Base-by-base conservation (phyloP, 108 stramenopile species). In the Skeletonema costatum region DNA sequence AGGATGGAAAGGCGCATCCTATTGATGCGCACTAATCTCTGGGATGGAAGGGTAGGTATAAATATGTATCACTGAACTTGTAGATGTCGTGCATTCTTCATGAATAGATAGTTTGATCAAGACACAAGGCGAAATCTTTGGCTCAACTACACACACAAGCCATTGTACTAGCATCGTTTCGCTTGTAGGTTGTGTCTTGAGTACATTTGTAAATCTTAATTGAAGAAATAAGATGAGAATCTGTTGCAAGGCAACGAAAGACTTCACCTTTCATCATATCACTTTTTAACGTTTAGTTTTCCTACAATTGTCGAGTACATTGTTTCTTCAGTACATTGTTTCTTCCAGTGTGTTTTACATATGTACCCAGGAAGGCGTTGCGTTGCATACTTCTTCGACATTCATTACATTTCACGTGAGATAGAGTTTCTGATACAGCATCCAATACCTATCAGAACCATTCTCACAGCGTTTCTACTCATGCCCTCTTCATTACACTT, bases 1-100 rank as follows among this genome's bases (percentile, higher is more conserved):
- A 81, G 69, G 83, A 73, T 56, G 86, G 86, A 6, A 73, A 53
- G 66, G 72, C 84, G 7, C 76, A 77, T 41, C 44, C 30, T 58
- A 64, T 62, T 17, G 42, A 62, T 13, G 58, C 30, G 13, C 19
- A 69, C 8, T 53, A 80, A 63, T 21, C 58, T 51, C 42, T 68
- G 35, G 0, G 53, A 0, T 8, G 7, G 53, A 56, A 21, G 1
- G 7, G 21, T 51, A 51, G 50, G 50, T 56, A 16, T 46, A 42
- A 1, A 10, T 56, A 25, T 29, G 21, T 56, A 29, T 56, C 3
- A 25, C 25, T n/a, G n/a, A n/a, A n/a, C n/a, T 25, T 56, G 53
- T 56, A 25, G n/a, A 56, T 56, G 21, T 56, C 9, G 53, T 56
- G 21, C 53, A 56, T 56, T 56, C 53, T 56, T 56, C 53, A 29